Base-by-base conservation (phyloP, 1,139 yeast genomes). In the Tardiomyces depauwii region DNA sequence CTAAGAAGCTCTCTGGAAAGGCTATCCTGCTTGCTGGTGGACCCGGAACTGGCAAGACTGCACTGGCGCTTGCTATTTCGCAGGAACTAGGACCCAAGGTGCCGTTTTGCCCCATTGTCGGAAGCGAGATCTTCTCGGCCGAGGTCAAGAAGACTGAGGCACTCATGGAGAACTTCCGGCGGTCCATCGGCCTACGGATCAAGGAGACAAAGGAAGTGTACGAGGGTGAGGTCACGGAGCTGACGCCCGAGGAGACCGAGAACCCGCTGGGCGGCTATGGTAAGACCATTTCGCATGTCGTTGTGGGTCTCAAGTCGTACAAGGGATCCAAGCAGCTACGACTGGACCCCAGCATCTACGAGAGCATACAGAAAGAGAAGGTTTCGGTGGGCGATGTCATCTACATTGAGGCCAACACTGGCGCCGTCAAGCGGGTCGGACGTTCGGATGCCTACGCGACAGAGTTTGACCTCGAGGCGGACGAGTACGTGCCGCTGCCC, bases 71-170 rank as follows among this genome's bases (percentile, higher is more conserved):
- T 49, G 98, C 97, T 1, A 82, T 93, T 48, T 86, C 97, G 1
- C 98, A 91, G 63, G 98, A 91, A 64, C 73, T 91, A 56, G 99
- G 99, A 1, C 96, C 98, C 41, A 91, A 91, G 61, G 98, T 91
- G 46, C 99, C 99, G 43, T 91, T 91, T 62, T 89, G 96, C 62
- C 98, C 98, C 5, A 82, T 91, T 59, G 98, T 93, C 30, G 99
- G 98, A 23, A 79, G 89, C 47, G 98, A 91, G 65, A 72, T 91
- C 54, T 91, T 82, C 64, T 84, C 95, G n/a, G 95, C 95, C 3
- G 99, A 91, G 65, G 96, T 93, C 46, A 91, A 91, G 67, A 93
- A 93, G 69, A 93, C 98, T 0, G 96, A 93, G 59, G 91, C 95
- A 0, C 71, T 91, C 56, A 91, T 91, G 98, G 98, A 91, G 64